A percentile compares a stretch with the other conserved stretches of the same genome.
phyloP scores from a whole-genome alignment of 2,329 filamentous ascomycete species.

The Fusarium nelsonii region DNA sequence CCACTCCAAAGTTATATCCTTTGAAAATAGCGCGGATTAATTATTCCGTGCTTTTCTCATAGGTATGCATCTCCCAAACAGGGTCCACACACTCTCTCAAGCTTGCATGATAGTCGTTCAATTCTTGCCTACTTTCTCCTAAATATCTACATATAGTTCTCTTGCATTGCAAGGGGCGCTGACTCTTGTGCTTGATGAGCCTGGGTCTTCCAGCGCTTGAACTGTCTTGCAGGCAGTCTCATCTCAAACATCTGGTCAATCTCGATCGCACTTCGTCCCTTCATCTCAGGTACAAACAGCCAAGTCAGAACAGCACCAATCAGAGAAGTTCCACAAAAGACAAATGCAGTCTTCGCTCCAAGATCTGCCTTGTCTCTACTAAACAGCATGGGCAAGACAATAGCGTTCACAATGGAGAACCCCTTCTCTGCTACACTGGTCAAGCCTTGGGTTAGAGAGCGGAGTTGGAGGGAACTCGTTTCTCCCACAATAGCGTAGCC shows the following conservation, averaged over 20 bases:
- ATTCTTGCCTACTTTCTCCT: too few relatives aligned
- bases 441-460: conserved; percentile 52
- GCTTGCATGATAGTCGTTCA: too few relatives aligned
- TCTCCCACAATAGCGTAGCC: conserved; percentile 56
- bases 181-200: conserved; percentile 20
- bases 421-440: conserved; percentile 57
- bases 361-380: conserved; percentile 52
- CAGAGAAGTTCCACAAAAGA: conserved; percentile 53
- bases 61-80: too few relatives aligned
- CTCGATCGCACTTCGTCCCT: conserved; percentile 39
- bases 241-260: conserved; percentile 44
- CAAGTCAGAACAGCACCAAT: conserved; percentile 24
- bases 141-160: neutral
- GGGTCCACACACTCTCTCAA: too few relatives aligned
- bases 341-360: conserved; percentile 56
- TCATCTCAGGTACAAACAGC: conserved; percentile 48
- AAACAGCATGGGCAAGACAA: conserved; percentile 49
- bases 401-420: conserved; percentile 48
- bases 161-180: conserved; percentile 9
- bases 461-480: conserved; percentile 41
- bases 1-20: too few relatives aligned
- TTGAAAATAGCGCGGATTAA: too few relatives aligned
- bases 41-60: too few relatives aligned
- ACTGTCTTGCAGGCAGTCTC: conserved; percentile 26
- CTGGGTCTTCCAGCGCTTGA: conserved; percentile 27